These are phyloP conservation scores for Pholiota molesta DNA, from an alignment of 768 basidiomycete genomes.

Conservation along the genomic window DNA sequence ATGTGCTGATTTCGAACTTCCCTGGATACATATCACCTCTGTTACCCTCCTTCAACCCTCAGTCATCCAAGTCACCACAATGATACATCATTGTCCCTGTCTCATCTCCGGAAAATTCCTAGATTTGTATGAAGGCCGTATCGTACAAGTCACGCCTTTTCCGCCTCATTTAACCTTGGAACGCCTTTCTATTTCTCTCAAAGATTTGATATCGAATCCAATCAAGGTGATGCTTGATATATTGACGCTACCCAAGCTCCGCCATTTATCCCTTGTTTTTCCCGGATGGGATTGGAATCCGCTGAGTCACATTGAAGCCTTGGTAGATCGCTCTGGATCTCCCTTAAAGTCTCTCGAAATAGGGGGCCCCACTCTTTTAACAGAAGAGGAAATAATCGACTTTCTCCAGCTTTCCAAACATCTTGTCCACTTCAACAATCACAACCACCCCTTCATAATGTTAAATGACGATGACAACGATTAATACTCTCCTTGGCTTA, in stretches of 20 bases:
- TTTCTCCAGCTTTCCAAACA: not conserved
- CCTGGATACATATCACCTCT: not conserved
- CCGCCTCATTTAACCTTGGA: not conserved
- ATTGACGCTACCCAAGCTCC: not conserved
- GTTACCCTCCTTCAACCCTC: not conserved
- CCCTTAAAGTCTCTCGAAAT: not conserved
- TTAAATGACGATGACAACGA: not conserved
- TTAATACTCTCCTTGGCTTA: too few species aligned
- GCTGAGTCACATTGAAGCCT: not conserved
- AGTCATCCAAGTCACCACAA: not conserved
- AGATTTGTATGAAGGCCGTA: not conserved
- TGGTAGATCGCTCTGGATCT: not conserved
- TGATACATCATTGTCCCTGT: not conserved
- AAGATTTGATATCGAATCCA: not conserved
- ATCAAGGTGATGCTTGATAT: not conserved
- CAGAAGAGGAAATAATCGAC: not conserved
- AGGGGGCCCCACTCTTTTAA: not conserved
- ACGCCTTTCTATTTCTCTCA: not conserved
- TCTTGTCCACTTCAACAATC: not conserved
- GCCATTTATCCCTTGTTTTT: not conserved
- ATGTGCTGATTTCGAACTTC: not conserved
- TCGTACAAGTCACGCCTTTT: too few species aligned
- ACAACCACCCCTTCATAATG: not conserved
- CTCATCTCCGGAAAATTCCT: not conserved
- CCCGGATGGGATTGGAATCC: not conserved